Evolutionary conservation across 2,329 filamentous ascomycete species (phyloP).

Genomic region (Aspergillus sp.): DNA sequence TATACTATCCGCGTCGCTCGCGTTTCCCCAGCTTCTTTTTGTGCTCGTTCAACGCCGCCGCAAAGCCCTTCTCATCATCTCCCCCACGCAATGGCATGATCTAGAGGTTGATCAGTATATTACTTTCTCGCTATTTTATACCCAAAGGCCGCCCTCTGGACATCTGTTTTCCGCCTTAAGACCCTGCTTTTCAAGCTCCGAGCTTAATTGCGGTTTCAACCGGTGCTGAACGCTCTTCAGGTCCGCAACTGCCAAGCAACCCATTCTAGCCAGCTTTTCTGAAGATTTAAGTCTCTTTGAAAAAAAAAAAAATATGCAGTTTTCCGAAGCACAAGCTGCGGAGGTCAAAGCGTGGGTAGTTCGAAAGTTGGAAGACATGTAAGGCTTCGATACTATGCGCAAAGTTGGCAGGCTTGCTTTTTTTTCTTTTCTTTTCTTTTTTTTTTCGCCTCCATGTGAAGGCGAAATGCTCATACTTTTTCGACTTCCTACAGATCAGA

Average conservation of each 20-base stretch:
- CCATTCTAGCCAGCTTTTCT: too few relatives aligned
- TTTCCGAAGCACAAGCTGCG: constrained; percentile 49
- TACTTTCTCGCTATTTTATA: too few relatives aligned
- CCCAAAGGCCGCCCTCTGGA: too few relatives aligned
- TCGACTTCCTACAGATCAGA: constrained; percentile 45
- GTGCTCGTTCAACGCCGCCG: neutral
- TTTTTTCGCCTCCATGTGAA: neutral
- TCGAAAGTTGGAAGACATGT: constrained; percentile 55
- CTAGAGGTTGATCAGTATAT: neutral
- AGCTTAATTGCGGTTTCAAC: too few relatives aligned
- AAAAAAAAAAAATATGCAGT: constrained; percentile 40
- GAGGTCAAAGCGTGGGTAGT: constrained; percentile 56
- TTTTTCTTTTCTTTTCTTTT: neutral
- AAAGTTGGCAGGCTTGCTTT: neutral
- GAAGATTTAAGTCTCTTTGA: too few relatives aligned
- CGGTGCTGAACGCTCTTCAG: too few relatives aligned
- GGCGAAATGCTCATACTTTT: constrained; percentile 1
- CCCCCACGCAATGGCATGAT: neutral
- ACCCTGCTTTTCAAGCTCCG: too few relatives aligned
- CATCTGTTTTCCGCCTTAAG: too few relatives aligned
- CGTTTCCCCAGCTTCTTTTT: constrained; percentile 11
- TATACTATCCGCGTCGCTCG: constrained; percentile 14
- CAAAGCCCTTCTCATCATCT: constrained; percentile 6
- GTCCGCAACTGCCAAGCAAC: too few relatives aligned
- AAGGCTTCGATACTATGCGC: constrained; percentile 18